Percentiles rank a stretch among this genome's conserved stretches.
These are phyloP conservation scores for Xylariomycetidae sp. DNA, from an alignment of 2,329 filamentous ascomycete species.

Conservation along the genomic window DNA sequence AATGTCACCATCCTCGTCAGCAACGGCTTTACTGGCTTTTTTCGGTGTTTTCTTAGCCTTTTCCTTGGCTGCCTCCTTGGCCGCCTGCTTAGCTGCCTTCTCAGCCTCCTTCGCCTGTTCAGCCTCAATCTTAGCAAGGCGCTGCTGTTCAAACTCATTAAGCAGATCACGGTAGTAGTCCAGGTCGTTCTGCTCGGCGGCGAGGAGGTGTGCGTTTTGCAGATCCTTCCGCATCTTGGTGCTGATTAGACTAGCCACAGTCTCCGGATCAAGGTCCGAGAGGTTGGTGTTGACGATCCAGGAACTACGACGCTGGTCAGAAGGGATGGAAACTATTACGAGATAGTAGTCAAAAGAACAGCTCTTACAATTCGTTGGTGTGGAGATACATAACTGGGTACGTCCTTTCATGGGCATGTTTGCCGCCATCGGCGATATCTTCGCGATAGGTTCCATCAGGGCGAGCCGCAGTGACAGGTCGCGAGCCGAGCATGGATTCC, in stretches of 20 bases:
- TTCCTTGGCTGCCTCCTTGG: background rate
- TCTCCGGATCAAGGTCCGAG: slow-evolving; percentile 68
- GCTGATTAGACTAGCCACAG: slow-evolving; percentile 63
- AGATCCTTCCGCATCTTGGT: slow-evolving; percentile 79
- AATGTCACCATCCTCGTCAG: slow-evolving; percentile 52
- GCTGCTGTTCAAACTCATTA: slow-evolving; percentile 62
- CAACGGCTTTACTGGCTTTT: slow-evolving; percentile 43
- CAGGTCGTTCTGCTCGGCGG: slow-evolving; percentile 71
- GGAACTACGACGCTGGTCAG: no score
- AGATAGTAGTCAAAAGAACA: background rate
- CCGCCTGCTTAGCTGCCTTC: no score
- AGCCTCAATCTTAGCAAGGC: slow-evolving; percentile 51
- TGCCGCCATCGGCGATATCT: slow-evolving; percentile 82
- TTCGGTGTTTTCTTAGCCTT: slow-evolving; percentile 22
- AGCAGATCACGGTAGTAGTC: slow-evolving; percentile 81
- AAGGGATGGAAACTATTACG: no score
- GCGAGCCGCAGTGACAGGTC: slow-evolving; percentile 79
- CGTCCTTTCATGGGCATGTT: slow-evolving; percentile 77
- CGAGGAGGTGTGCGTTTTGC: slow-evolving; percentile 73
- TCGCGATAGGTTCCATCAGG: slow-evolving; percentile 83
- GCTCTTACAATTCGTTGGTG: slow-evolving; percentile 93
- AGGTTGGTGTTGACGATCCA: slow-evolving; percentile 88
- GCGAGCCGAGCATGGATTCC: slow-evolving; percentile 65
- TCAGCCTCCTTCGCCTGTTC: slow-evolving; percentile 23
- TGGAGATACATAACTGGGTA: slow-evolving; percentile 93